These are phyloP conservation scores for Boletus rex-veris DNA, from an alignment of 768 basidiomycete species.

Conservation along the genomic window DNA sequence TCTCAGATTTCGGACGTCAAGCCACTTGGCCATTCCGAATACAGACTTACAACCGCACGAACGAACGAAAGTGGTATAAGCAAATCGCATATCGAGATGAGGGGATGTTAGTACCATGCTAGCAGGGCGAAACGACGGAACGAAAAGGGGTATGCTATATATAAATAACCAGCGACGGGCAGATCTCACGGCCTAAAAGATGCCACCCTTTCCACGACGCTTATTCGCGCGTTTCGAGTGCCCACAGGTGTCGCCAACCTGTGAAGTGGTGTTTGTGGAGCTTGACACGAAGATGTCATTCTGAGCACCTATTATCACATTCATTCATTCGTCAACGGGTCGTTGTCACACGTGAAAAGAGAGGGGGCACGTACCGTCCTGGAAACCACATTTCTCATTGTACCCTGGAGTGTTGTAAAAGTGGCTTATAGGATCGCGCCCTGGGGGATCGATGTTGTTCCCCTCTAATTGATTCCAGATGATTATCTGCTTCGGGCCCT, in stretches of 20 bases:
- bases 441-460: constrained; percentile 8
- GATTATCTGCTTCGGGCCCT: constrained; percentile 9
- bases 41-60: neutral
- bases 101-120: neutral
- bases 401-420: neutral
- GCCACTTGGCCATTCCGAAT: neutral
- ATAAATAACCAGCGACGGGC: neutral
- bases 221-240: neutral
- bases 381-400: constrained; percentile 13
- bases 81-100: neutral
- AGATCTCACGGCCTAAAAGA: neutral
- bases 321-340: neutral
- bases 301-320: constrained; percentile 12
- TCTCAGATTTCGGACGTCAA: too few species aligned
- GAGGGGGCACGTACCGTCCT: constrained; percentile 3
- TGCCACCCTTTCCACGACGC: neutral
- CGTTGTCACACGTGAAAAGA: neutral
- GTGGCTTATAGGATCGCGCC: constrained; percentile 1
- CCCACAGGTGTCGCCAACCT: too few species aligned
- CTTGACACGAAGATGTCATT: constrained; percentile 11
- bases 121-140: neutral
- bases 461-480: neutral
- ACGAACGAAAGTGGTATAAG: neutral
- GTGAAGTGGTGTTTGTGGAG: too few species aligned
- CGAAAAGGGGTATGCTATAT: neutral